A percentile compares a stretch with the other conserved stretches of the same genome.
These are phyloP conservation scores for Sugiyamaella castrensis DNA, from an alignment of 1,139 yeast species.

Conservation along the genomic window DNA sequence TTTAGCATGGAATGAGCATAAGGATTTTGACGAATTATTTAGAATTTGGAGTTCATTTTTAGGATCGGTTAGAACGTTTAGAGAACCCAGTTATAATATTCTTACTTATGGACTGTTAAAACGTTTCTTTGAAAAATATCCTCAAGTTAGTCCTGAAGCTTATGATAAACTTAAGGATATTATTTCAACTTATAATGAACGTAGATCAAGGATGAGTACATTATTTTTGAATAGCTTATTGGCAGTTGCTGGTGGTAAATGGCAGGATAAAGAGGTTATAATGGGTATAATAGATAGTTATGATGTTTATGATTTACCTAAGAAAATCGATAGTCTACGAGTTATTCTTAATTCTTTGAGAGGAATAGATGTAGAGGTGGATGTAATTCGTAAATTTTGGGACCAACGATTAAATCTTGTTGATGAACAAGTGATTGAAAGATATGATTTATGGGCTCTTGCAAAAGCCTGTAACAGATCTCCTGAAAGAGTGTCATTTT, in stretches of 20 bases:
- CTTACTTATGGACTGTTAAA: constrained; percentile 68
- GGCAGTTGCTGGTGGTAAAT: constrained; percentile 56
- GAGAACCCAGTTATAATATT: constrained; percentile 63
- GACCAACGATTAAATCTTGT: constrained; percentile 52
- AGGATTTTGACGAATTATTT: constrained; percentile 56
- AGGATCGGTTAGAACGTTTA: constrained; percentile 42
- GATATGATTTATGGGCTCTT: constrained; percentile 86
- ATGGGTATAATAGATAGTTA: constrained; percentile 64
- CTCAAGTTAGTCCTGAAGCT: constrained; percentile 55
- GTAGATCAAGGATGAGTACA: constrained; percentile 65
- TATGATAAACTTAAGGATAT: constrained; percentile 55
- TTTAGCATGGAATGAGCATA: constrained; percentile 56
- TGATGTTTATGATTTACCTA: constrained; percentile 53
- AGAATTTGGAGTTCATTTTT: constrained; percentile 66
- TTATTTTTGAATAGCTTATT: constrained; percentile 70
- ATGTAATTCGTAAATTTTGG: constrained; percentile 58
- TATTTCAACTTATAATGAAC: constrained; percentile 54
- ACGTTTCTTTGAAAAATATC: constrained; percentile 61
- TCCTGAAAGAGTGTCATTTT: constrained; percentile 19
- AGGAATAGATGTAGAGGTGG: constrained; percentile 53
- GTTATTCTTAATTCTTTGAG: constrained; percentile 76
- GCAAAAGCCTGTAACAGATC: constrained; percentile 33
- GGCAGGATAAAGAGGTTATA: constrained; percentile 67
- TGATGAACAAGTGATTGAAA: constrained; percentile 45
- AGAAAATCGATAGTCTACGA: constrained; percentile 72